Percentiles rank a stretch among this genome's conserved stretches.
Conservation (phyloP, 2,329 filamentous ascomycete species). For the Orbilia brochopaga region DNA sequence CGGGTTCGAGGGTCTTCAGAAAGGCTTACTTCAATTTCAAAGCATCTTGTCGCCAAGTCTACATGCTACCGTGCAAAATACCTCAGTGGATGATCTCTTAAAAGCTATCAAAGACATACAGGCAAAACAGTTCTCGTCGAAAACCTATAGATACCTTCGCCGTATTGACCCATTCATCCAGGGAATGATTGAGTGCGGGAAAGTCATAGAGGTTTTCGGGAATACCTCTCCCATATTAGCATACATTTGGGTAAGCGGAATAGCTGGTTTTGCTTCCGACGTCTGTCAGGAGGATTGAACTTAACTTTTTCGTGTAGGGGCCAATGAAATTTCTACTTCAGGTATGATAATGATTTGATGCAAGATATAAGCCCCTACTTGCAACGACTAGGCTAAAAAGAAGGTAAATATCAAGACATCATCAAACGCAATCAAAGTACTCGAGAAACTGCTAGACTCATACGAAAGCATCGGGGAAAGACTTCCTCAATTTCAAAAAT, state of each 20-base stretch:
- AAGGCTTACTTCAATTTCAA: background rate
- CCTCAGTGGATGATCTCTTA: background rate
- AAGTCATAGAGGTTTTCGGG: background rate
- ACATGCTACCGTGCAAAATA: background rate
- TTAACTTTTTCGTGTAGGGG: background rate
- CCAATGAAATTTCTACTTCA: conserved; percentile 4
- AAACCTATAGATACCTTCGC: background rate
- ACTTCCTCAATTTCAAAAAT: background rate
- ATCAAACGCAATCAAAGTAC: background rate
- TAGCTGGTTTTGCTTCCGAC: too few relatives aligned
- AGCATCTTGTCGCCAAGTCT: background rate
- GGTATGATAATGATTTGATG: background rate
- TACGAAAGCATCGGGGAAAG: background rate
- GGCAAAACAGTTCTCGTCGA: background rate
- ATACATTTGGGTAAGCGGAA: background rate
- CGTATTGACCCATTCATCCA: background rate
- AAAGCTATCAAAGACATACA: background rate
- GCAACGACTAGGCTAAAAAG: too few relatives aligned
- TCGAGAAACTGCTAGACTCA: background rate
- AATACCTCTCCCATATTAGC: background rate
- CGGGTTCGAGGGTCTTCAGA: background rate
- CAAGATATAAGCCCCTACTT: background rate
- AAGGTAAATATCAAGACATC: background rate
- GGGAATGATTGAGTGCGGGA: background rate
- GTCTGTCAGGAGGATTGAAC: background rate